A percentile compares a stretch with the other conserved stretches of the same genome.
These are phyloP conservation scores for Blastocystis sp. DNA, from an alignment of 352 stramenopile genomes.

Conservation along the genomic window DNA sequence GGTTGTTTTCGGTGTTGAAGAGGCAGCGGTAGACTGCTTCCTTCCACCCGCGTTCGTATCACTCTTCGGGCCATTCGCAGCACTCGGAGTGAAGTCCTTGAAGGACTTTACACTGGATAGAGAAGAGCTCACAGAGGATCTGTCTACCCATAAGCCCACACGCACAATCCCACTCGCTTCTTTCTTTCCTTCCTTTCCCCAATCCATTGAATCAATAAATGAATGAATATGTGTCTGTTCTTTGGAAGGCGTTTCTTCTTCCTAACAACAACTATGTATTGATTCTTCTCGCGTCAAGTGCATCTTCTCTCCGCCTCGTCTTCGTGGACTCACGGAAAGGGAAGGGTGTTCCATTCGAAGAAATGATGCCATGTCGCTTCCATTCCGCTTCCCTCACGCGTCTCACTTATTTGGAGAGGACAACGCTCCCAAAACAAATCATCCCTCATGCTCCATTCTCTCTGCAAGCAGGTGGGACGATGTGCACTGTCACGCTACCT, in stretches of 20 bases:
- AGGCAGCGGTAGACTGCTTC: background rate
- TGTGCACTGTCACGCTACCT: background rate
- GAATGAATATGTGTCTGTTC: background rate
- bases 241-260: background rate
- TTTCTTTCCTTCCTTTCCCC: too few species aligned
- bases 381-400: too few species aligned
- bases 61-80: background rate
- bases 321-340: background rate
- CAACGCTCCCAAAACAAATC: background rate
- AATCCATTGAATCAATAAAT: background rate
- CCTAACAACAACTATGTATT: background rate
- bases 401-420: background rate
- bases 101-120: conserved; percentile 8
- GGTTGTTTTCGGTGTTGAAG: background rate
- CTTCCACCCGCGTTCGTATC: background rate
- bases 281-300: background rate
- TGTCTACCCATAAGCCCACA: background rate
- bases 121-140: background rate
- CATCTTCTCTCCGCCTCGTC: background rate
- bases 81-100: background rate
- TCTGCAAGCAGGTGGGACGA: background rate
- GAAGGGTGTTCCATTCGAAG: background rate
- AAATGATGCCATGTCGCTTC: background rate
- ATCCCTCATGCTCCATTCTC: background rate
- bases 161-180: background rate